Base-by-base conservation (phyloP, 2,329 filamentous ascomycete species). In the Penicillium sp. region DNA sequence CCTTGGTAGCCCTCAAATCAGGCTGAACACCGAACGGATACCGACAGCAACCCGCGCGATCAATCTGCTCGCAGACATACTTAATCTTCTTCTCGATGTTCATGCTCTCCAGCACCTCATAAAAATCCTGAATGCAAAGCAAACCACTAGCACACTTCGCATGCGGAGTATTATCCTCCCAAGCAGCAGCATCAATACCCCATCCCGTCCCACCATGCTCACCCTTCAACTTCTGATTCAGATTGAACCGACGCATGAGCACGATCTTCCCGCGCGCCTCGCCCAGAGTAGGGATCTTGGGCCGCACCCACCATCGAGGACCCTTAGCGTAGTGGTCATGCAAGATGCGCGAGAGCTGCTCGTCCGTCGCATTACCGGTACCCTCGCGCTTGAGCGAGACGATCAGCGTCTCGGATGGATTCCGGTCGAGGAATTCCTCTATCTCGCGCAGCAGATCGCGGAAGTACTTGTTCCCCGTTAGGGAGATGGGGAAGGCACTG, bases 381-480 rank as follows among this genome's bases (percentile, higher is more conserved):
- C 93, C 93, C 73, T 99, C 93, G 52, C 90, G 85, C 75, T 99
- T 99, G 60, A 99, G 66, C 47, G 86, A 91, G 70, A 97, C 79
- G 59, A 97, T 82, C 53, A 99, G 74, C 0, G 87, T 86, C 73
- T 99, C 93, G 50, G 80, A 83, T 0, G 88, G 87, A 67, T 96
- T 86, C 22, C 78, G 73, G 27, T 87, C 79, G 12, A 97, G 80
- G 70, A 96, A 97, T 14, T 75, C 71, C 68, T 89, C 84, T 41
- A 90, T 77, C 35, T 83, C 81, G 19, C 81, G 75, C 52, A 95
- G 77, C 51, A 97, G 74, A 44, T 85, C 82, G 50, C 80, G 79
- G 63, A 97, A 86, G 67, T 88, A 87, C 69, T 90, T 95, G 58
- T 77, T 81, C 2, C 89, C 89, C 0, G 86, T 88, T 28, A 99